Percentiles rank a stretch among this genome's conserved stretches.
These are phyloP conservation scores for Nymphaea colorata DNA, from an alignment of 164 flowering plant species.

Conservation along the genomic window DNA sequence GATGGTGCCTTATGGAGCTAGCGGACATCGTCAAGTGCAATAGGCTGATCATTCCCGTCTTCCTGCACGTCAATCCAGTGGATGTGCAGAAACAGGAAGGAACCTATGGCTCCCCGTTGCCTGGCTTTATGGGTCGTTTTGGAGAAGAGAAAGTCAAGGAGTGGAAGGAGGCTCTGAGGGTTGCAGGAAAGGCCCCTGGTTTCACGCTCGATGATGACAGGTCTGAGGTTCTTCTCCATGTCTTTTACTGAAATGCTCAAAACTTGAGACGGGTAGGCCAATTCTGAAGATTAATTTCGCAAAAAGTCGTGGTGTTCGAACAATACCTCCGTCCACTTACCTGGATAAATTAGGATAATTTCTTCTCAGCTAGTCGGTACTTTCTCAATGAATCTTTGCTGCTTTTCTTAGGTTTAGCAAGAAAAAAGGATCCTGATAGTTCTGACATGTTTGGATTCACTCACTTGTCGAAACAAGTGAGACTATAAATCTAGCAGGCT, in stretches of 20 bases:
- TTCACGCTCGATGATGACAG: background rate
- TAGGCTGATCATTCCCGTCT: background rate
- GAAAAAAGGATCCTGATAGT: too few species aligned
- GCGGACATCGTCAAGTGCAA: background rate
- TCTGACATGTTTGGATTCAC: background rate
- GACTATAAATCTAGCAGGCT: too few species aligned
- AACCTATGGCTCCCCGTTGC: background rate
- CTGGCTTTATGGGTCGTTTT: background rate
- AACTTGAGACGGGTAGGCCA: too few species aligned
- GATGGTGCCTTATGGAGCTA: constrained; percentile 4
- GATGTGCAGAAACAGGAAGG: background rate
- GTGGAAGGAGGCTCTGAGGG: constrained; percentile 2
- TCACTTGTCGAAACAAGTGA: background rate
- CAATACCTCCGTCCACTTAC: too few species aligned
- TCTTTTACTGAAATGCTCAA: too few species aligned
- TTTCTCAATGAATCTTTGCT: too few species aligned
- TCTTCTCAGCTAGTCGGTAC: too few species aligned
- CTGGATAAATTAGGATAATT: too few species aligned
- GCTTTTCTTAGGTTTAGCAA: too few species aligned
- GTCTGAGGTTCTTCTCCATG: background rate
- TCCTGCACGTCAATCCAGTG: background rate
- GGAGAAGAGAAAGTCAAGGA: background rate
- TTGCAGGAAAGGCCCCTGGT: background rate
- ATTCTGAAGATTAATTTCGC: too few species aligned
- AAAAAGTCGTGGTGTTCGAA: too few species aligned